These are phyloP conservation scores for Glycine soja DNA, from an alignment of 306 rosid genomes.

Conservation along the genomic window DNA sequence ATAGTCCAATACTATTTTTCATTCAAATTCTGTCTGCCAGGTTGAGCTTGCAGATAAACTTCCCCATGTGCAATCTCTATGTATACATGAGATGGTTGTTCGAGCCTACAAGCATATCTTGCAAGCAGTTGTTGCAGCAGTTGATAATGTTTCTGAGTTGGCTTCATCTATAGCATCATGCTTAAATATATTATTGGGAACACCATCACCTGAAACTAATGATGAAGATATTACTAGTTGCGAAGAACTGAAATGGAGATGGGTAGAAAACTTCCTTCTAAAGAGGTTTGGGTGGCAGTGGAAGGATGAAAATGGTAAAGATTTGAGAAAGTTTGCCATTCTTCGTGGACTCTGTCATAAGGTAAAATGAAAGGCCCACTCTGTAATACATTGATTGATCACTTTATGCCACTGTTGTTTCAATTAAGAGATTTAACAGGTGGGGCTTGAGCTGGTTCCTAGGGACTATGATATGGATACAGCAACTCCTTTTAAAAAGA, in stretches of 20 bases:
- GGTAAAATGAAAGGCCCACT: constrained; percentile 56
- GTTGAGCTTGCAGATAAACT: constrained; percentile 98
- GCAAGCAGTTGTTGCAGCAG: constrained; percentile 91
- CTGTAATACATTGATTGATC: not conserved
- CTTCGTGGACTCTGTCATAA: constrained; percentile 97
- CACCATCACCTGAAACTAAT: constrained; percentile 62
- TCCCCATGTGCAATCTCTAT: constrained; percentile 96
- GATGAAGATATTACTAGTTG: constrained; percentile 60
- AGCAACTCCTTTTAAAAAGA: constrained; percentile 74
- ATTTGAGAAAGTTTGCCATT: constrained; percentile 84
- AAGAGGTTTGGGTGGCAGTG: constrained; percentile 93
- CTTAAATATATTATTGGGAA: constrained; percentile 84
- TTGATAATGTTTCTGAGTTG: constrained; percentile 74
- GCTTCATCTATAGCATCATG: constrained; percentile 88
- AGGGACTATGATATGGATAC: constrained; percentile 87
- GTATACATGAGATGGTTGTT: constrained; percentile 93
- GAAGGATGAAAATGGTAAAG: constrained; percentile 69
- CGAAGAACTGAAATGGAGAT: constrained; percentile 77
- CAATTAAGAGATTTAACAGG: constrained; percentile 61
- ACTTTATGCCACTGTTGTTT: constrained; percentile 9
- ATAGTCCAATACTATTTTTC: constrained; percentile 22
- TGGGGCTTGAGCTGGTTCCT: constrained; percentile 96
- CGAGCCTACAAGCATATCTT: constrained; percentile 94
- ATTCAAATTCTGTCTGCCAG: constrained; percentile 53
- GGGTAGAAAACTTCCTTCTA: constrained; percentile 86